Evolutionary conservation across 1,284 basidiomycete genomes (phyloP), one percentile per base, ranked within the genome.

Genomic region (Laetiporus sulphureus): DNA sequence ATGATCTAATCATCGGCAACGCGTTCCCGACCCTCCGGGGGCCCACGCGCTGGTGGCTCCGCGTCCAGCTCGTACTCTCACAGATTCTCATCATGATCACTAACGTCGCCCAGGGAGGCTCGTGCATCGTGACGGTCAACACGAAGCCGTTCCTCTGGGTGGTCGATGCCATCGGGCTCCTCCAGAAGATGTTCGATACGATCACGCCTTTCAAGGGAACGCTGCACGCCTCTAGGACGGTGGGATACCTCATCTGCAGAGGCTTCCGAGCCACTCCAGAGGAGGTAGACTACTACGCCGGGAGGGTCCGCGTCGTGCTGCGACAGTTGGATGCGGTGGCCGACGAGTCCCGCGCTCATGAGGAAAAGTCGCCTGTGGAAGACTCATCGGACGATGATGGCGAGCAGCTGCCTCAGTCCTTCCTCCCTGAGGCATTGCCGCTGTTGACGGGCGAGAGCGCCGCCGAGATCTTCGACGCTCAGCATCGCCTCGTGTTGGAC

Each of bases 1-100:
- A 40, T 31, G 50, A 54, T 24, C 47, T 54, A 21, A 42, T 54
- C 35, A 29, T 54, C 16, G 52, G 45, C 4, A 44, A 49, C 13
- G 48, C 48, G 13, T 51, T 51, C 41, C 46, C 50, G 4, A 47
- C 45, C 12, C 27, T 48, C 15, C 34, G 36, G 32, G 45, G 40
- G 12, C 25, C 18, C 11, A 27, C 46, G 3, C 24, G 41, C 12
- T 46, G 42, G 44, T 32, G 34, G 25, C 18, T 29, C 1, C 39
- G 47, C 15, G 25, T 41, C 8, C 40, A 45, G 25, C 35, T 50
- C 6, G 29, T 35, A 2, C 24, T 52, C 7, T 38, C 44, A 25
- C 48, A 54, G 32, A 8, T 52, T 3, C 38, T 48, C 12, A 40
- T 52, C 5, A 22, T 47, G 7, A 36, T 52, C 5, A 27, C 19